Percentiles rank a stretch among this genome's conserved stretches.
Conservation (phyloP, 2,329 filamentous ascomycete species). For the Pseudocercospora ulei region DNA sequence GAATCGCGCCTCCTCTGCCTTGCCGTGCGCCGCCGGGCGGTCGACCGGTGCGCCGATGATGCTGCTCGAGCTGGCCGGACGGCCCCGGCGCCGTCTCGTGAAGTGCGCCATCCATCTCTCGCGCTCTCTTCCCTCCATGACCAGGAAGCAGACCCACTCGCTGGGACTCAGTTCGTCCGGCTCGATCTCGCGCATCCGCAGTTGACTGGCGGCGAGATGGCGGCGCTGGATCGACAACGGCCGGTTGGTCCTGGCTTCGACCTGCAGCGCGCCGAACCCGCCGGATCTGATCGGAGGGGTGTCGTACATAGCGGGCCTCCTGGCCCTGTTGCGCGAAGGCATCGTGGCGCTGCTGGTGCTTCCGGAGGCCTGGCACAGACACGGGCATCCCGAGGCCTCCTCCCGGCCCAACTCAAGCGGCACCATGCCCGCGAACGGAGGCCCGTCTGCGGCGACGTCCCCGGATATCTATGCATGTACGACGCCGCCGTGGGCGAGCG, state of each 20-base stretch:
- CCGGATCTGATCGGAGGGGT: slow-evolving; percentile 32
- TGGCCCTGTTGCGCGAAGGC: slow-evolving; percentile 22
- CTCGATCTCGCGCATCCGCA: slow-evolving; percentile 34
- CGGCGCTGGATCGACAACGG: slow-evolving; percentile 32
- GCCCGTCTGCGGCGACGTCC: not conserved
- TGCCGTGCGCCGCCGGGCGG: slow-evolving; percentile 24
- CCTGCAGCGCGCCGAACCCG: slow-evolving; percentile 32
- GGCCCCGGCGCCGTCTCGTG: slow-evolving; percentile 25
- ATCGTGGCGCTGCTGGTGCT: slow-evolving; percentile 15
- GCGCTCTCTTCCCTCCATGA: slow-evolving; percentile 31
- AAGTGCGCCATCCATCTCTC: slow-evolving; percentile 32
- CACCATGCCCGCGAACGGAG: not conserved
- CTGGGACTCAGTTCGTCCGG: slow-evolving; percentile 31
- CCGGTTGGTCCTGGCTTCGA: slow-evolving; percentile 32
- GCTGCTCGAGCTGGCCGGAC: slow-evolving; percentile 23
- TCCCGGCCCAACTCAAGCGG: no score
- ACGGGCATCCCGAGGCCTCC: slow-evolving; percentile 6
- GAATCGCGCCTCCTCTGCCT: slow-evolving; percentile 29
- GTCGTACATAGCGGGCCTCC: slow-evolving; percentile 32
- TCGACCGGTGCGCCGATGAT: slow-evolving; percentile 14
- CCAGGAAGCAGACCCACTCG: slow-evolving; percentile 33
- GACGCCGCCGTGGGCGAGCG: no score
- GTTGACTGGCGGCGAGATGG: slow-evolving; percentile 30
- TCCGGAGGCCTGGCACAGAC: not conserved
- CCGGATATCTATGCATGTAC: no score